Evolutionary conservation across 768 basidiomycete genomes (phyloP).

Genomic region (Serendipita vermifera): DNA sequence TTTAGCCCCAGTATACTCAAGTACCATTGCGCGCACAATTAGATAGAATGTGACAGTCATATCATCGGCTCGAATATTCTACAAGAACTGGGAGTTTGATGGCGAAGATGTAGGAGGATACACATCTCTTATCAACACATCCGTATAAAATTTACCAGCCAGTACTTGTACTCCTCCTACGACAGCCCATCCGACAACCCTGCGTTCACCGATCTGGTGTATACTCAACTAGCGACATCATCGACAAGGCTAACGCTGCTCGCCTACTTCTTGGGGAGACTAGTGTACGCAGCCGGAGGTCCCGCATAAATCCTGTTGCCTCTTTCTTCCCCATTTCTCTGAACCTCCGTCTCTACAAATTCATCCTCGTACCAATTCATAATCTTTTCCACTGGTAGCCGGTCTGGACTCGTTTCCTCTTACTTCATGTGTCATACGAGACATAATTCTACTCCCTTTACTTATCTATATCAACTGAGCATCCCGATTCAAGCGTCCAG

Average conservation of each 20-base stretch:
- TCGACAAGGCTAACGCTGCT: background rate
- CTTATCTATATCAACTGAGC: too few relatives aligned
- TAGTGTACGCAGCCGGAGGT: background rate
- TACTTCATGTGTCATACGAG: too few relatives aligned
- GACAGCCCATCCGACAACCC: background rate
- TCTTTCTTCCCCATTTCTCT: too few relatives aligned
- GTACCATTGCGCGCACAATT: too few relatives aligned
- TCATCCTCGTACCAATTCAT: too few relatives aligned
- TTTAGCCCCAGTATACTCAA: too few relatives aligned
- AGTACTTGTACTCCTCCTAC: background rate
- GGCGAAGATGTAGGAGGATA: background rate
- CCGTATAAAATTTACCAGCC: background rate
- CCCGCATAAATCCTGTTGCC: background rate
- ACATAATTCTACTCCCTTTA: too few relatives aligned
- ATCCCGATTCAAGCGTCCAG: too few relatives aligned
- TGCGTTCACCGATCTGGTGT: background rate
- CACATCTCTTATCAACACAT: background rate
- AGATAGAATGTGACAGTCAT: too few relatives aligned
- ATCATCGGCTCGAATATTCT: conserved; percentile 39
- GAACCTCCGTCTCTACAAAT: too few relatives aligned
- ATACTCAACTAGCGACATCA: background rate
- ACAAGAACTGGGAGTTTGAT: conserved; percentile 15
- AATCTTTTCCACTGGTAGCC: too few relatives aligned
- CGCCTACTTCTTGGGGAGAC: background rate
- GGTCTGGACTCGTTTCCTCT: too few relatives aligned